These are phyloP conservation scores for Epichloe typhina DNA, from an alignment of 2,329 filamentous ascomycete species.

Conservation along the genomic window DNA sequence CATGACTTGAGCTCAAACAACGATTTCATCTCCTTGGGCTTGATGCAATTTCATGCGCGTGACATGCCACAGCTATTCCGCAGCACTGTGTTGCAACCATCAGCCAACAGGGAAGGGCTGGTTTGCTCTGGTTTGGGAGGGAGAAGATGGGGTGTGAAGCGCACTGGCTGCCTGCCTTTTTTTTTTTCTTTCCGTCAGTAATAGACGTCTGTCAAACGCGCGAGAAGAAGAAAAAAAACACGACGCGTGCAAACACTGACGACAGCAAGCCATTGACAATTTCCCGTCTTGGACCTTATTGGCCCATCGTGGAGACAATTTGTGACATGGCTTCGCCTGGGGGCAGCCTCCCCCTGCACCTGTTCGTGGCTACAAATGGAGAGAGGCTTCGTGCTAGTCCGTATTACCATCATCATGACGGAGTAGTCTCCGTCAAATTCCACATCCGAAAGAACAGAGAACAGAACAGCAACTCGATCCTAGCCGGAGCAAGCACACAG, in stretches of 20 bases:
- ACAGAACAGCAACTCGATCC: too few species aligned
- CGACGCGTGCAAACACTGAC: not conserved
- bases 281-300: not conserved
- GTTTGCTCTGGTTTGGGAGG: not conserved
- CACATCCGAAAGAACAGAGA: too few species aligned
- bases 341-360: not conserved
- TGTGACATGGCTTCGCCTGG: not conserved
- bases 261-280: not conserved
- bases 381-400: not conserved
- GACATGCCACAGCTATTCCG: too few species aligned
- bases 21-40: too few species aligned
- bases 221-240: not conserved
- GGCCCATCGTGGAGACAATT: not conserved
- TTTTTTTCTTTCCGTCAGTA: not conserved
- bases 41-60: too few species aligned
- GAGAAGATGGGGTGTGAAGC: not conserved
- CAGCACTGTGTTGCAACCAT: not conserved
- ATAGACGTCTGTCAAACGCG: too few species aligned
- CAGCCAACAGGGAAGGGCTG: not conserved
- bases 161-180: not conserved
- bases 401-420: too few species aligned
- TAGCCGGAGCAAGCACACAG: too few species aligned
- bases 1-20: not conserved
- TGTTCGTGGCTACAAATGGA: not conserved
- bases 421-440: too few species aligned